A percentile compares a stretch with the other conserved stretches of the same genome.
These are phyloP conservation scores for Dunaliella primolecta DNA, from an alignment of 139 green algal species.

Conservation along the genomic window DNA sequence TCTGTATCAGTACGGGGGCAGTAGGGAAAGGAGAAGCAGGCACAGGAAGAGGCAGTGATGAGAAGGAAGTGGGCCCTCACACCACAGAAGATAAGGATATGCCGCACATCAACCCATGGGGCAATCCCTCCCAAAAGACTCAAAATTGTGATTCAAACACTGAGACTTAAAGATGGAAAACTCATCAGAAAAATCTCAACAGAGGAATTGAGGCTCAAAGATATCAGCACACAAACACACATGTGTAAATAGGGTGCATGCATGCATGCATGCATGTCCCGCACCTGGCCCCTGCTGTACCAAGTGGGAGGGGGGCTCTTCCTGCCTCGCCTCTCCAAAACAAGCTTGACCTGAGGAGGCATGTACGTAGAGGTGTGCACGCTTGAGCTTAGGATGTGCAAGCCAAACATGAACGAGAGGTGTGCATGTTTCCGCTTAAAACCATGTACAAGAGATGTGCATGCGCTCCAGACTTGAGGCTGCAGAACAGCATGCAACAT, in stretches of 20 bases:
- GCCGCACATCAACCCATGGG: no score
- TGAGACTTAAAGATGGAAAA: no score
- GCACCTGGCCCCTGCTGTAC: slow-evolving; percentile 44
- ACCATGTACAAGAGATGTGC: slow-evolving; percentile 4
- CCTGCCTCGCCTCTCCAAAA: slow-evolving; percentile 38
- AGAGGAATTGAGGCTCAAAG: neutral
- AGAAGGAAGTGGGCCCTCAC: no score
- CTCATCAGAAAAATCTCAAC: no score
- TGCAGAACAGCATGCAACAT: no score
- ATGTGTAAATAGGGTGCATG: neutral
- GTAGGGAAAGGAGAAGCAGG: no score
- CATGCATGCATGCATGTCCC: neutral
- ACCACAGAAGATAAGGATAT: no score
- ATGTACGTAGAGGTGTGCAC: neutral
- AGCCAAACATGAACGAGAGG: neutral
- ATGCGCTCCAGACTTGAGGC: neutral
- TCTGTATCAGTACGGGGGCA: no score
- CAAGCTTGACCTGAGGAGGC: slow-evolving; percentile 36
- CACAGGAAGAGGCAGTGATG: no score
- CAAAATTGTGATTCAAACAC: no score
- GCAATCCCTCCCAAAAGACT: no score
- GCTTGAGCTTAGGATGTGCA: neutral
- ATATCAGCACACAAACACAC: neutral
- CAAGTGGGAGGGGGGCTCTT: slow-evolving; percentile 17
- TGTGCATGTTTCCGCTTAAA: neutral